Base-by-base conservation (phyloP, 2,329 filamentous ascomycete genomes). In the Epichloe hybrida region DNA sequence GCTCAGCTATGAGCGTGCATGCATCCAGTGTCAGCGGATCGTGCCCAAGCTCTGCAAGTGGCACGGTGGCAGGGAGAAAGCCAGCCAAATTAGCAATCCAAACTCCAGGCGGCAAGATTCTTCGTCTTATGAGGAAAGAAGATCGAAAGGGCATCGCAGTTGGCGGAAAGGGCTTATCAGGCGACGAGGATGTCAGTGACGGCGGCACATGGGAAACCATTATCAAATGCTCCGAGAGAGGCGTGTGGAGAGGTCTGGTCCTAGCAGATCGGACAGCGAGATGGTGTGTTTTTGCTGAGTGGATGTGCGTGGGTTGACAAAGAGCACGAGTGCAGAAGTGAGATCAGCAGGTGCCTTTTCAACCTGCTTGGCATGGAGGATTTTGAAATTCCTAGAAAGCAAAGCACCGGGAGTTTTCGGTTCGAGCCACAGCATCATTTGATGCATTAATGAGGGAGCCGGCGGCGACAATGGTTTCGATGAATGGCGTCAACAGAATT, bases 21-120 rank as follows among this genome's bases (percentile, higher is more conserved):
- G 74, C 72, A 34, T 77, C 77, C 1, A 78, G 75, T 56, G 75
- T 75, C 15, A 74, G 75, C 23, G 74, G 72, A 27, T 81, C 77
- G 6, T 77, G 76, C 49, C 76, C 76, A 20, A 80, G 74, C 61
- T 74, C 72, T 23, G 70, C 72, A 15, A 73, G 72, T 23, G 73
- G 72, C 15, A 74, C 72, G 5, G 73, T 76, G 52, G 71, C 76
- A 39, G 75, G 75, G 27, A 80, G 81, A 63, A 98, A 98, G 66
- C 91, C 93, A 2, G 93, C 93, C 5, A 98, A 98, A 67, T 69
- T 98, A 50, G 93, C 93, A 0, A 91, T 98, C 51, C 93, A 98
- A 68, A 88, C 86, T 5, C 93, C 93, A 0, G 86, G 84, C 34
- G 93, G 94, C 54, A 97, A 97, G 71, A 97, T 98, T 58, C 78